Conservation (phyloP, 2,329 filamentous ascomycete species). For the Xylariaceae sp. region DNA sequence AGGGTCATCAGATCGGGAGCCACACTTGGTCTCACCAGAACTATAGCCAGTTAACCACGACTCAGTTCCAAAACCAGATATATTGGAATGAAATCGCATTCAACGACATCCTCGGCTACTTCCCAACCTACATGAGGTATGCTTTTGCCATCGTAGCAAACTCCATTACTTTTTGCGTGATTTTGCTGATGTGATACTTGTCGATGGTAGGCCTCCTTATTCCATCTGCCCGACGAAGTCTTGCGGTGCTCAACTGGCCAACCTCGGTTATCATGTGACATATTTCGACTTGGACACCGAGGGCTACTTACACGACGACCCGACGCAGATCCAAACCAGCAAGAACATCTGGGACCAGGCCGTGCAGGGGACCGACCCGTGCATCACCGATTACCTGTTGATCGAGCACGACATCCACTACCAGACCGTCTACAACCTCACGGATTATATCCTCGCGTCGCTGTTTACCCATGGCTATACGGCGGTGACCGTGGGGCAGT, state of each 20-base stretch:
- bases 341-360: slow-evolving; percentile 36
- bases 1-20: slow-evolving; percentile 33
- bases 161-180: too few species aligned
- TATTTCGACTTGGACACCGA: slow-evolving; percentile 33
- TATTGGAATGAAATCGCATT: slow-evolving; percentile 33
- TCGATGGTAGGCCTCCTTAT: slow-evolving; percentile 26
- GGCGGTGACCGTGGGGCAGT: slow-evolving; percentile 51
- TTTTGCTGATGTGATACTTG: too few species aligned
- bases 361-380: slow-evolving; percentile 28
- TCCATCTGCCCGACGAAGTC: slow-evolving; percentile 28
- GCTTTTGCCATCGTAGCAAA: neutral
- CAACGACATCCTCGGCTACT: slow-evolving; percentile 32
- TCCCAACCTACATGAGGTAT: slow-evolving; percentile 33
- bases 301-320: slow-evolving; percentile 30
- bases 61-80: slow-evolving; percentile 30
- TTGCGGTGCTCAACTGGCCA: slow-evolving; percentile 27
- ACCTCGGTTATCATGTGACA: slow-evolving; percentile 29
- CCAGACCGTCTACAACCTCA: slow-evolving; percentile 43
- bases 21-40: slow-evolving; percentile 34
- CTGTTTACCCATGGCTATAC: slow-evolving; percentile 39
- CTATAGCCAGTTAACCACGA: slow-evolving; percentile 28
- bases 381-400: slow-evolving; percentile 29
- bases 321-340: slow-evolving; percentile 31
- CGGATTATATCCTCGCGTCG: slow-evolving; percentile 38
- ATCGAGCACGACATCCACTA: slow-evolving; percentile 46